Evolutionary conservation across 2,329 filamentous ascomycete genomes (phyloP).

Genomic region (Epicoccum sorghinum): DNA sequence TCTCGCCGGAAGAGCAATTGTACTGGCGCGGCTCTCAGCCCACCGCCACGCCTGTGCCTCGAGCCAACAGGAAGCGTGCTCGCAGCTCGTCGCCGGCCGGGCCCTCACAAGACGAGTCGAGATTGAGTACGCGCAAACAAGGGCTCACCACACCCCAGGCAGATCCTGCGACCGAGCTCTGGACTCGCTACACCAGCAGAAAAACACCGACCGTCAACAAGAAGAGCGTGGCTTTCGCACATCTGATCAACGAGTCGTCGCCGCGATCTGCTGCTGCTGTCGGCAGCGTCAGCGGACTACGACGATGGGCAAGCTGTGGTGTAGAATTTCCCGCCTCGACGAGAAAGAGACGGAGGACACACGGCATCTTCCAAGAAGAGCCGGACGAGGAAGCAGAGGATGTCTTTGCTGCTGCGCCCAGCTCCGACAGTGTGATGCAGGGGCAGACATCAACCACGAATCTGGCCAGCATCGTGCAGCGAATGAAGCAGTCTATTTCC

Average conservation of each 20-base stretch:
- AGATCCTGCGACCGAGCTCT: constrained; percentile 56
- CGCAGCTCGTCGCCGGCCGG: constrained; percentile 54
- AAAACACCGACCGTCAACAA: constrained; percentile 41
- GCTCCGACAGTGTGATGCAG: constrained; percentile 40
- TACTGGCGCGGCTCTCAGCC: constrained; percentile 61
- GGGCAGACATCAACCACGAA: constrained; percentile 35
- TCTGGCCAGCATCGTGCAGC: constrained; percentile 47
- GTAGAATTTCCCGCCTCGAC: constrained; percentile 54
- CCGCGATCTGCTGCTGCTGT: constrained; percentile 52
- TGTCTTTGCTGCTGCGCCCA: constrained; percentile 36
- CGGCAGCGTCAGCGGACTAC: constrained; percentile 54
- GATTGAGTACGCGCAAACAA: constrained; percentile 28
- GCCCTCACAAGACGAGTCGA: constrained; percentile 48
- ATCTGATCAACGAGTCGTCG: constrained; percentile 54
- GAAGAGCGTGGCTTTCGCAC: constrained; percentile 50
- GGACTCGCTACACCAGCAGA: constrained; percentile 52
- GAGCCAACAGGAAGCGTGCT: constrained; percentile 53
- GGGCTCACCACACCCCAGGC: constrained; percentile 52
- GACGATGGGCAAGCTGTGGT: constrained; percentile 59
- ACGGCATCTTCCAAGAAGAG: constrained; percentile 40
- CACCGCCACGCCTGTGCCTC: constrained; percentile 49
- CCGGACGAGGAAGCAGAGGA: constrained; percentile 31
- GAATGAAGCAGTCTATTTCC: constrained; percentile 54
- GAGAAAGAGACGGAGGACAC: constrained; percentile 50
- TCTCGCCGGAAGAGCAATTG: constrained; percentile 66